Conservation (phyloP, 225 moss, liverwort and hornwort species). For the Polytrichum commune region DNA sequence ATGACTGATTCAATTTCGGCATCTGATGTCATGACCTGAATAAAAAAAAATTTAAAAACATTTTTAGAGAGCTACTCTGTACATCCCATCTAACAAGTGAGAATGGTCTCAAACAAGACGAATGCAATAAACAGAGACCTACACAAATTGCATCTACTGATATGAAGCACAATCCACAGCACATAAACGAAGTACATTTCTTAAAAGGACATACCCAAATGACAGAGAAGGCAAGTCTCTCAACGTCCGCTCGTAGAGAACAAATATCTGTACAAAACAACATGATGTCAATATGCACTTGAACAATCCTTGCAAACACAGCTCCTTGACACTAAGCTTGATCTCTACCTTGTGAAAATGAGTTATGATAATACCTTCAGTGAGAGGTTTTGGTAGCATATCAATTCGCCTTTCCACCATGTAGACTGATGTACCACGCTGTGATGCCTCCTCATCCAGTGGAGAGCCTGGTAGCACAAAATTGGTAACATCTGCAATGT, state of each 20-base stretch:
- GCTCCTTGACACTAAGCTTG: neutral
- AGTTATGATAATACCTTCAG: slow-evolving; percentile 64
- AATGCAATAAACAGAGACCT: neutral
- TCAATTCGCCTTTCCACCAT: slow-evolving; percentile 98
- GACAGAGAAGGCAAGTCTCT: slow-evolving; percentile 90
- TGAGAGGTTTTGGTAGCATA: slow-evolving; percentile 97
- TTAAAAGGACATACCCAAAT: slow-evolving; percentile 70
- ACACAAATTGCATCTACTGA: neutral
- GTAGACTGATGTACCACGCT: slow-evolving; percentile 96
- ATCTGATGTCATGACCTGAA: slow-evolving; percentile 84
- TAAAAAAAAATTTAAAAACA: neutral
- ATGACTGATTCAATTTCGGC: slow-evolving; percentile 79
- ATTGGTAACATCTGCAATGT: slow-evolving; percentile 99
- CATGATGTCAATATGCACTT: neutral
- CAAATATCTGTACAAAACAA: slow-evolving; percentile 75
- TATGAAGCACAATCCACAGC: too few species aligned
- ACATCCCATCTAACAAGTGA: neutral
- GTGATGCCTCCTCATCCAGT: slow-evolving; percentile 89
- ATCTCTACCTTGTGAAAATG: neutral
- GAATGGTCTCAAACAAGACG: neutral
- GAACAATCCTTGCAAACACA: neutral
- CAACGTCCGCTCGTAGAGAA: slow-evolving; percentile 93
- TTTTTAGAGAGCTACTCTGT: neutral
- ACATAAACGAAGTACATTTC: slow-evolving; percentile 2
- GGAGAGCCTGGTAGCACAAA: slow-evolving; percentile 90